Conservation (phyloP, 768 basidiomycete genomes). For the Amanita thiersii region DNA sequence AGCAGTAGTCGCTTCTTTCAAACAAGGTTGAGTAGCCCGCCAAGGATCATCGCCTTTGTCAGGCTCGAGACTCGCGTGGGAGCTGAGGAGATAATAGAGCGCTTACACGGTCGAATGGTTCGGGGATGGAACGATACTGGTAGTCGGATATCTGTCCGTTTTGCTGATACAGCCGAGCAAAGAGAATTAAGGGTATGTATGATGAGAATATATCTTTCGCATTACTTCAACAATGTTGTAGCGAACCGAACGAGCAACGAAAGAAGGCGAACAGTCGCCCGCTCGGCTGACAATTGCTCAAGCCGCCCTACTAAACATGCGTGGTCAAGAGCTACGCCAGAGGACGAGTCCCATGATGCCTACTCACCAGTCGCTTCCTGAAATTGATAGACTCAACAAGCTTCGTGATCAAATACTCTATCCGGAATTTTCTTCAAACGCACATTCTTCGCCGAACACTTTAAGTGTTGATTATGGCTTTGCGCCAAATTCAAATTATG, state of each 20-base stretch:
- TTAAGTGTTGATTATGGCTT: constrained; percentile 35
- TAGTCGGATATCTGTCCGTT: constrained; percentile 70
- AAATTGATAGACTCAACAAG: constrained; percentile 3
- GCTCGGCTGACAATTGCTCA: constrained; percentile 69
- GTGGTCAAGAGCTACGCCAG: constrained; percentile 49
- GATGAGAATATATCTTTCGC: constrained; percentile 6
- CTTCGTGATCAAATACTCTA: constrained; percentile 10
- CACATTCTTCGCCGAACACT: constrained; percentile 13
- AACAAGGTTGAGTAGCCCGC: constrained; percentile 67
- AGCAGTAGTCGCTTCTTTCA: constrained; percentile 76
- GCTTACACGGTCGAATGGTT: constrained; percentile 73
- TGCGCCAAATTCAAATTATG: constrained; percentile 17
- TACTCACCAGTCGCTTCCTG: constrained; percentile 12
- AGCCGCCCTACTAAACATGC: constrained; percentile 68
- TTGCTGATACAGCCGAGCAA: constrained; percentile 74
- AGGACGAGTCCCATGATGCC: constrained; percentile 15
- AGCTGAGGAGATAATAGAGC: constrained; percentile 71
- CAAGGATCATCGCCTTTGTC: constrained; percentile 76
- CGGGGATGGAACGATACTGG: constrained; percentile 73
- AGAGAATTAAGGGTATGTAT: constrained; percentile 63
- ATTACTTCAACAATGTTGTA: constrained; percentile 17
- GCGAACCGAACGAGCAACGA: constrained; percentile 53
- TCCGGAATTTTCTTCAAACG: constrained; percentile 18
- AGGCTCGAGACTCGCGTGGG: constrained; percentile 63
- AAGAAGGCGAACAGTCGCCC: constrained; percentile 57